A percentile compares a stretch with the other conserved stretches of the same genome.
Evolutionary conservation across 331 rosid genomes (phyloP).

Genomic region (Quercus phellos): DNA sequence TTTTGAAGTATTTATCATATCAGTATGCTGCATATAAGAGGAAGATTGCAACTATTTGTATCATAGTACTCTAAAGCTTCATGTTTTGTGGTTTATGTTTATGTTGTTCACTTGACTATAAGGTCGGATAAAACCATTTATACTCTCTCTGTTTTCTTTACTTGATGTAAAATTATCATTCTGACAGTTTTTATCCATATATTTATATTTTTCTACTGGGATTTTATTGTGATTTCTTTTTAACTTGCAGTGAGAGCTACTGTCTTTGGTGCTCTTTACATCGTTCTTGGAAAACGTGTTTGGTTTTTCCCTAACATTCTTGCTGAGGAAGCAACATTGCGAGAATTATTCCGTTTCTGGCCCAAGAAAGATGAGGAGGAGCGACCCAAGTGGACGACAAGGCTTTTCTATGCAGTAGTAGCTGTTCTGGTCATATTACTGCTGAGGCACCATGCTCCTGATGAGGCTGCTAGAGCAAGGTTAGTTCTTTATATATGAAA

Average conservation of each 20-base stretch:
- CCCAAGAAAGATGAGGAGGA: conserved; percentile 97
- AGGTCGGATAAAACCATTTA: not conserved
- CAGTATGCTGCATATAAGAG: not conserved
- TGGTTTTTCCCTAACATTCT: conserved; percentile 97
- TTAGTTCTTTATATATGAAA: conserved; percentile 25
- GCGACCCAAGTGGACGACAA: conserved; percentile 88
- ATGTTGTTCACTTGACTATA: not conserved
- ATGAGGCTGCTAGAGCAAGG: conserved; percentile 99
- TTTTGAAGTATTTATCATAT: not conserved
- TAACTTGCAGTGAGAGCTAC: conserved; percentile 72
- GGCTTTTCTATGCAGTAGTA: conserved; percentile 74
- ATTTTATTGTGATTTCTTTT: not conserved
- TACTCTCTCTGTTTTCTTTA: not conserved
- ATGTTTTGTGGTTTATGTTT: not conserved
- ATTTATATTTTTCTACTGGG: not conserved
- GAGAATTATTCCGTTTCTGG: conserved; percentile 93
- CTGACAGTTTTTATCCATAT: not conserved
- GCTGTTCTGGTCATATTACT: conserved; percentile 75
- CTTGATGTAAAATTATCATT: not conserved
- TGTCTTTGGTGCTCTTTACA: conserved; percentile 61
- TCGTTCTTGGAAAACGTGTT: conserved; percentile 67
- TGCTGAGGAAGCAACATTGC: conserved; percentile 90
- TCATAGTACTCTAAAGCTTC: not conserved
- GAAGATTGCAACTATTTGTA: not conserved
- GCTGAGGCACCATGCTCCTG: conserved; percentile 98